Conservation (phyloP, 768 basidiomycete species). For the Suillus tomentosus region DNA sequence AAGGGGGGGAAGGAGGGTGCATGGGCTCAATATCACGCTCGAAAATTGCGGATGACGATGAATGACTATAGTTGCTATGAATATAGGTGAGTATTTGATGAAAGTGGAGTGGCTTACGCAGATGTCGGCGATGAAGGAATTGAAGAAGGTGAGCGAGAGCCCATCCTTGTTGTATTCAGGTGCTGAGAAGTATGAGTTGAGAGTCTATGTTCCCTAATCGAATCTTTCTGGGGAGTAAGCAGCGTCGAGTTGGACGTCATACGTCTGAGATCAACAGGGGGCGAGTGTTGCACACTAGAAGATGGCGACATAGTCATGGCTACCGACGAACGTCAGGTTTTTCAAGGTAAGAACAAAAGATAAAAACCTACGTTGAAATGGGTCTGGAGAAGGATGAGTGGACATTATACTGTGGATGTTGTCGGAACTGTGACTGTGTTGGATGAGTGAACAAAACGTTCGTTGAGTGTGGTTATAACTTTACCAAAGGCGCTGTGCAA, state of each 20-base stretch:
- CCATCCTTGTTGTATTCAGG: constrained; percentile 49
- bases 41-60: constrained; percentile 88
- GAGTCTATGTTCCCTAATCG: constrained; percentile 40
- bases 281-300: constrained; percentile 25
- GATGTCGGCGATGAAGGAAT: constrained; percentile 82
- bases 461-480: constrained; percentile 11
- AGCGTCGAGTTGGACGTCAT: constrained; percentile 52
- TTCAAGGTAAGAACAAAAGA: background rate
- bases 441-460: constrained; percentile 9
- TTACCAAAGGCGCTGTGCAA: constrained; percentile 5
- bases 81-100: constrained; percentile 12
- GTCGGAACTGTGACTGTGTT: constrained; percentile 18
- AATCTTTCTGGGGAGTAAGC: constrained; percentile 35
- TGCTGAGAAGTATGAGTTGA: constrained; percentile 51
- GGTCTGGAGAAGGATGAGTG: constrained; percentile 17
- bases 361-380: constrained; percentile 21
- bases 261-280: constrained; percentile 52
- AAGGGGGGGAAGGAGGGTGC: constrained; percentile 36
- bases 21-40: constrained; percentile 85
- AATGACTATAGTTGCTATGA: constrained; percentile 41
- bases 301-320: constrained; percentile 20
- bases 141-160: constrained; percentile 68
- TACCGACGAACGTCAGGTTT: constrained; percentile 8
- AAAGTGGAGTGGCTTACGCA: constrained; percentile 45
- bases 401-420: constrained; percentile 18